Base-by-base conservation (phyloP, 2,329 filamentous ascomycete genomes). In the Ceratocystiopsis sp. region DNA sequence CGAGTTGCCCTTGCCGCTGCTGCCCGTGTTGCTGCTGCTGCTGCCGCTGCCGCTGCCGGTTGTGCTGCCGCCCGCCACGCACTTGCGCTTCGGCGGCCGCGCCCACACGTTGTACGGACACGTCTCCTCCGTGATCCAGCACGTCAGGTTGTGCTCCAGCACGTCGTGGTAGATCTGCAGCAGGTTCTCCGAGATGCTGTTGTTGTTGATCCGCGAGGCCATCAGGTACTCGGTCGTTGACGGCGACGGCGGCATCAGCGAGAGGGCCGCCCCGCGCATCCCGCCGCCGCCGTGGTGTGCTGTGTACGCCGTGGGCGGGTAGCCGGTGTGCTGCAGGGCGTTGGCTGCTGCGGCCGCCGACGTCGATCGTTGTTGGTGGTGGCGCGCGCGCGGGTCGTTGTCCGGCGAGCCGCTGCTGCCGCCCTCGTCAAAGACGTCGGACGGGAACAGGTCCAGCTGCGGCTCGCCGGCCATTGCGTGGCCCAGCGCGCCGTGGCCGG, bases 141-240 rank as follows among this genome's bases (percentile, higher is more conserved):
- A 72, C 2, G 67, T 65, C 8, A 72, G 53, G 13, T 64, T 67
- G 49, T 69, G 65, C 48, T 72, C 68, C 48, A 71, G 59, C 29
- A 67, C 69, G 47, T 72, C 67, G 48, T 71, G 68, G 50, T 72
- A 73, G 33, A 72, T 64, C 38, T 60, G 60, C 41, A 71, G 54
- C 16, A 71, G 55, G 14, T 55, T 61, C 36, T 64, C 58, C 1
- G 61, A 62, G 44, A 70, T 61, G 21, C 64, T 57, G 36, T 49
- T 45, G 25, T 51, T 55, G 39, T 63, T 61, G 2, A 52, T 53
- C 1, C 46, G 49, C 1, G 48, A 38, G 9, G 56, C 52, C 47
- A 63, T 52, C 6, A 44, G 33, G 17, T 51, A 46, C 18, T 49
- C 47, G 16, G 46, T 32, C 1, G 43, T 45, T 32, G 44, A 50